Evolutionary conservation across 352 stramenopile species (phyloP).

Genomic region (Phytophthora citrophthora): DNA sequence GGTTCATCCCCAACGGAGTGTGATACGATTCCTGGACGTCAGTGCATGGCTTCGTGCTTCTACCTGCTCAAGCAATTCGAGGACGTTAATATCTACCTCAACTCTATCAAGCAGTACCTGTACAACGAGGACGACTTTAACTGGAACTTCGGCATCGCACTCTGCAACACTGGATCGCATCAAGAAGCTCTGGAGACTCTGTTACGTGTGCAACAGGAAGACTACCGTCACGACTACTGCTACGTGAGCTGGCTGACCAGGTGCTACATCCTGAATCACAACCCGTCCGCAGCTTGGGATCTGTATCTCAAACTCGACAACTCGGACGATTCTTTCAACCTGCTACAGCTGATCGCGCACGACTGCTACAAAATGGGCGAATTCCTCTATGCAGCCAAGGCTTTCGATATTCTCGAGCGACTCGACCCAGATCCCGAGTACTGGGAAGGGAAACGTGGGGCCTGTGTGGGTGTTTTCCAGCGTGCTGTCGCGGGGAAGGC

Average conservation of each 20-base stretch:
- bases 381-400: conserved; percentile 95
- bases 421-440: conserved; percentile 96
- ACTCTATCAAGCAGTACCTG: conserved; percentile 95
- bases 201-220: conserved; percentile 90
- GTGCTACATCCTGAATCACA: conserved; percentile 96
- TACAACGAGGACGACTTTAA: conserved; percentile 99
- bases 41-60: conserved; percentile 98
- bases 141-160: conserved; percentile 96
- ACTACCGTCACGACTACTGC: conserved; percentile 94
- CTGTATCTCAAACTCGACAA: conserved; percentile 97
- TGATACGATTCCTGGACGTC: conserved; percentile 96
- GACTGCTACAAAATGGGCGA: conserved; percentile 98
- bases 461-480: conserved; percentile 96
- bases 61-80: conserved; percentile 97
- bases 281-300: conserved; percentile 95
- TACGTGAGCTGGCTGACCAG: conserved; percentile 92
- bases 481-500: conserved; percentile 92
- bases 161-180: conserved; percentile 93
- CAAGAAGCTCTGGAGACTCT: conserved; percentile 95
- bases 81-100: conserved; percentile 97
- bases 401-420: conserved; percentile 94
- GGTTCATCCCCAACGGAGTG: conserved; percentile 94
- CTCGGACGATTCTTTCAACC: conserved; percentile 94
- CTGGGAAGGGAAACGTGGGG: conserved; percentile 96
- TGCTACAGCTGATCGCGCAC: conserved; percentile 96